Conservation (phyloP, 1,284 basidiomycete species). For the Rhodofomes roseus region DNA sequence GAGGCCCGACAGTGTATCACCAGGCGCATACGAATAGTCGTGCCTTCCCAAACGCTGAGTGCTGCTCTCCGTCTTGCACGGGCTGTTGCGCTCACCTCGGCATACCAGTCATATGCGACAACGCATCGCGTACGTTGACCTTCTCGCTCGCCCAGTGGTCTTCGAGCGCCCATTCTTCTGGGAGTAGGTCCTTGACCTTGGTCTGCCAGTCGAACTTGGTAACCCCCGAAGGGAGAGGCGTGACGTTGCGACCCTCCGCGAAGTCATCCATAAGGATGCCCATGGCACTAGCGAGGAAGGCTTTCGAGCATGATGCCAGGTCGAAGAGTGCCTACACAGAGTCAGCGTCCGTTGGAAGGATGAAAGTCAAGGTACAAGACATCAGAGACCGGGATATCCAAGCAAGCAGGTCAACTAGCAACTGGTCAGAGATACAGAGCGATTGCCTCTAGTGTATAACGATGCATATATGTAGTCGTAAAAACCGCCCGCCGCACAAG, state of each 20-base stretch:
- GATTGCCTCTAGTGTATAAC: no score
- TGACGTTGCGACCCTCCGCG: slow-evolving; percentile 17
- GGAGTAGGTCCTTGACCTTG: slow-evolving; percentile 36
- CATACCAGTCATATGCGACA: slow-evolving; percentile 24
- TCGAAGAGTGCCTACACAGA: slow-evolving; percentile 33
- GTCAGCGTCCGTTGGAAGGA: not conserved
- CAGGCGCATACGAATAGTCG: slow-evolving; percentile 30
- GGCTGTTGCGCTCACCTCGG: slow-evolving; percentile 16
- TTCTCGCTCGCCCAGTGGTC: slow-evolving; percentile 34
- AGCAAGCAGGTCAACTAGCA: no score
- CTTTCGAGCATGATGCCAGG: slow-evolving; percentile 44
- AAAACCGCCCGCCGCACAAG: no score
- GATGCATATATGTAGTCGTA: no score
- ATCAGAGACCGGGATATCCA: not conserved
- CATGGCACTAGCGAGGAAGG: slow-evolving; percentile 36
- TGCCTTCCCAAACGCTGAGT: slow-evolving; percentile 17
- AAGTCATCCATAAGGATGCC: slow-evolving; percentile 30
- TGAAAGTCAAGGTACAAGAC: no score
- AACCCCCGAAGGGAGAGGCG: slow-evolving; percentile 14
- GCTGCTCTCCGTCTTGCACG: not conserved
- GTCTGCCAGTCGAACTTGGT: slow-evolving; percentile 25
- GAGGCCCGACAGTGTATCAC: slow-evolving; percentile 25
- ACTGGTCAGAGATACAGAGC: no score
- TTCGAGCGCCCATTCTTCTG: slow-evolving; percentile 34
- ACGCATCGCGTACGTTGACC: slow-evolving; percentile 35